Conservation (phyloP, 352 stramenopile species). For the Phytophthora pseudosyringae region DNA sequence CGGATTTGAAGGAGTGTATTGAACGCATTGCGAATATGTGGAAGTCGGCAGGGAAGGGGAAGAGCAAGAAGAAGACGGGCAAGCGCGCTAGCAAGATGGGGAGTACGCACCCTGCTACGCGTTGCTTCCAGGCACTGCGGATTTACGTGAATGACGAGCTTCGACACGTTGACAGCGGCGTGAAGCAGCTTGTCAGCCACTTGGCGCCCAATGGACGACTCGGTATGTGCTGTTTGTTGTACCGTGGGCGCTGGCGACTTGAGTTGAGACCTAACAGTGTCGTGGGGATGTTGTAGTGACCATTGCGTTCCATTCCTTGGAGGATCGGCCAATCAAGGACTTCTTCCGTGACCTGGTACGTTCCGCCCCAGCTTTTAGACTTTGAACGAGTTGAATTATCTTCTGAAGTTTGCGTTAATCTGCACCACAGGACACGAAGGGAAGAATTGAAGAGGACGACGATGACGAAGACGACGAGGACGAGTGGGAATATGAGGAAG, state of each 20-base stretch:
- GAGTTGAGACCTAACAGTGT: conserved; percentile 6
- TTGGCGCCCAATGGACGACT: conserved; percentile 65
- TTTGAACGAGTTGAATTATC: not conserved
- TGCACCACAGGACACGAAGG: conserved; percentile 45
- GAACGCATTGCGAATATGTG: conserved; percentile 80
- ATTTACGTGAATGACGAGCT: conserved; percentile 88
- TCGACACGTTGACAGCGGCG: conserved; percentile 61
- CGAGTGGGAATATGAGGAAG: conserved; percentile 22
- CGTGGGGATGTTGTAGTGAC: conserved; percentile 46
- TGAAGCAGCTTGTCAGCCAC: conserved; percentile 59
- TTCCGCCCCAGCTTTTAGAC: not conserved
- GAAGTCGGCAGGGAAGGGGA: conserved; percentile 31
- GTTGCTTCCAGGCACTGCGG: conserved; percentile 81
- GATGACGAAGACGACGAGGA: conserved; percentile 33
- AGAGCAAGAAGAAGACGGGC: conserved; percentile 28
- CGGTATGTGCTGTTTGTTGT: conserved; percentile 29
- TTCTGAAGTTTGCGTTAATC: conserved; percentile 8
- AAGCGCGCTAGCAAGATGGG: conserved; percentile 33
- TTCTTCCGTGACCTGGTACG: conserved; percentile 73
- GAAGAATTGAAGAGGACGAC: conserved; percentile 29
- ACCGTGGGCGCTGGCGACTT: not conserved
- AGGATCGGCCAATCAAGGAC: conserved; percentile 83
- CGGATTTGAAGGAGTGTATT: conserved; percentile 72
- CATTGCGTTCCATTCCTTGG: conserved; percentile 87
- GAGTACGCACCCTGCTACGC: conserved; percentile 70